Evolutionary conservation across 768 basidiomycete genomes (phyloP), one percentile per base, ranked within the genome.

Genomic region (Russula sp.): DNA sequence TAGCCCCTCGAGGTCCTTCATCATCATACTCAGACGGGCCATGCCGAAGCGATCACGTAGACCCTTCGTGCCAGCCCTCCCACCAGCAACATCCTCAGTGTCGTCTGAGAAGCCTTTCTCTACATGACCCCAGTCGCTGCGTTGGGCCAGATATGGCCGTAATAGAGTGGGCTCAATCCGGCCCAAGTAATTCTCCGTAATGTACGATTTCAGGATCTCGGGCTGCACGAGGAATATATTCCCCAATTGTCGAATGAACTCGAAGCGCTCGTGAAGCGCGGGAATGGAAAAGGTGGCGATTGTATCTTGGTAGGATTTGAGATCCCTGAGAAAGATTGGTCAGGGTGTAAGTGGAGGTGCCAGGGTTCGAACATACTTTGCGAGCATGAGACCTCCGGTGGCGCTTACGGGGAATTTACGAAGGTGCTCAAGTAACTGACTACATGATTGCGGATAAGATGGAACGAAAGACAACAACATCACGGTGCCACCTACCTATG

Each of bases 371-470:
- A 65, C 85, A 63, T 66, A 95, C 94, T 98, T 99, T 25, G 97
- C 96, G 43, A 99, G 86, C 92, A 98, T 96, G 55, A 99, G 77
- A 16, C 96, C 97, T 45, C 97, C 97, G 1, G 94, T 93, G 0
- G 95, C 94, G 67, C 88, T 97, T 56, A 99, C 94, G 2, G 93
- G 91, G 76, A 98, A 98, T 74, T 93, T 98, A 70, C 90, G 88
- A 59, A 97, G 79, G 71, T 99, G 97, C 43, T 98, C 97, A 52
- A 99, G 80, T 7, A 99, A 81, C 13, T 95, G 79, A 61, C 96
- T 97, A 63, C 8, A 51, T 8, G 46, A 3, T 20, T 51, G 18
- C 43, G 22, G 20, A 65, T 29, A 63, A 57, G 45, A 7, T 20
- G 45, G 8, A 20, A n/a, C 25, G 5, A 50, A n/a, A 35, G 16